Conservation (phyloP, 2,329 filamentous ascomycete species). For the Aspergillus tanneri region DNA sequence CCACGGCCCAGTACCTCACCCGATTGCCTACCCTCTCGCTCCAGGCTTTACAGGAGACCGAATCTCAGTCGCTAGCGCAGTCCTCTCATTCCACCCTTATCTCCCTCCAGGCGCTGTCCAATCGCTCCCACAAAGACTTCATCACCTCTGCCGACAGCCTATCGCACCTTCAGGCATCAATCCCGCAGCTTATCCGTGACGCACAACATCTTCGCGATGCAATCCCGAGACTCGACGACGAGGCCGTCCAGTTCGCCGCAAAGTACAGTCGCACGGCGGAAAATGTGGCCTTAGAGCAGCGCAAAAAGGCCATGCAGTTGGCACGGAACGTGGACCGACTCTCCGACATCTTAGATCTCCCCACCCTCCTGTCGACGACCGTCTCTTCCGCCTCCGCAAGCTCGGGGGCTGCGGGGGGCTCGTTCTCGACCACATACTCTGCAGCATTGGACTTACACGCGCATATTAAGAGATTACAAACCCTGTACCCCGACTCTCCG, state of each 20-base stretch:
- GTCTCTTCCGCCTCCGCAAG: slow-evolving; percentile 46
- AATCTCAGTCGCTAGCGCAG: slow-evolving; percentile 78
- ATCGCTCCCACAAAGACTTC: slow-evolving; percentile 81
- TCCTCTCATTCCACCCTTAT: slow-evolving; percentile 76
- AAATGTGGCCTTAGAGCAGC: slow-evolving; percentile 66
- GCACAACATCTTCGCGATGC: slow-evolving; percentile 66
- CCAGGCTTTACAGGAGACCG: slow-evolving; percentile 67
- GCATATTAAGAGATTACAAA: slow-evolving; percentile 84
- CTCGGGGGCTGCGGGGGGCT: slow-evolving; percentile 42
- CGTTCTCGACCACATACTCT: slow-evolving; percentile 70
- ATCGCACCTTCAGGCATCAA: slow-evolving; percentile 65
- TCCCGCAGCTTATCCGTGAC: slow-evolving; percentile 69
- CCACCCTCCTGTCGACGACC: slow-evolving; percentile 77
- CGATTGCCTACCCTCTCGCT: slow-evolving; percentile 75
- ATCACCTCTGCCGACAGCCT: slow-evolving; percentile 79
- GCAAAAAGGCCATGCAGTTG: slow-evolving; percentile 77
- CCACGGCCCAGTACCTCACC: slow-evolving; percentile 65
- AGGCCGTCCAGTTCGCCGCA: slow-evolving; percentile 75
- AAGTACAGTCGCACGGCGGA: slow-evolving; percentile 75
- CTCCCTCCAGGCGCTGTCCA: slow-evolving; percentile 82
- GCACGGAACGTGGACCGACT: slow-evolving; percentile 85
- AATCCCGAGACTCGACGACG: slow-evolving; percentile 75
- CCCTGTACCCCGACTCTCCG: slow-evolving; percentile 75
- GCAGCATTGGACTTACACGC: slow-evolving; percentile 87
- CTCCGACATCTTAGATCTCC: slow-evolving; percentile 86